A percentile compares a stretch with the other conserved stretches of the same genome.
phyloP scores from a whole-genome alignment of 2,329 filamentous ascomycete genomes.

The Ophiocordyceps camponoti-floridani region DNA sequence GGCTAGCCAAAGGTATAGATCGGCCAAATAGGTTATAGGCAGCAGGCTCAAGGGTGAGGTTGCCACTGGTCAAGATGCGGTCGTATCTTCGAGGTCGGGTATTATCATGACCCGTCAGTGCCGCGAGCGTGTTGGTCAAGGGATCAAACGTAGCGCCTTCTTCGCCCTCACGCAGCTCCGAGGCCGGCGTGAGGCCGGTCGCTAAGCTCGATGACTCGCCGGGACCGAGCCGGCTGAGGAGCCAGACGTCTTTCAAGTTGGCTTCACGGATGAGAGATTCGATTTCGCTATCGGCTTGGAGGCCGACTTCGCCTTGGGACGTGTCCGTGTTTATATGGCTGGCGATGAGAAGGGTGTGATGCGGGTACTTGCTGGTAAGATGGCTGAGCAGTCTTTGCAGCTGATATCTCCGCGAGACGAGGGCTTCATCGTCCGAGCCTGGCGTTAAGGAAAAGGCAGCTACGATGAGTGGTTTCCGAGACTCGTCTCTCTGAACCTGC shows the following conservation, averaged over 20 bases:
- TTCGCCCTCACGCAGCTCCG: slow-evolving; percentile 34
- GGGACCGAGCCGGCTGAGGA: slow-evolving; percentile 22
- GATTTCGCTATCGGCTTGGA: slow-evolving; percentile 12
- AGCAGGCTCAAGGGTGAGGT: slow-evolving; percentile 12
- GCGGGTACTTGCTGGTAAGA: background rate
- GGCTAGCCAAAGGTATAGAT: slow-evolving; percentile 18
- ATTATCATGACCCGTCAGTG: slow-evolving; percentile 22
- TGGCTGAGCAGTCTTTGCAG: background rate
- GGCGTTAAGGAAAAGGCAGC: background rate
- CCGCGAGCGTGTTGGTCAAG: slow-evolving; percentile 34
- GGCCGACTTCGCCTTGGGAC: background rate
- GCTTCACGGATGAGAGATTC: slow-evolving; percentile 25
- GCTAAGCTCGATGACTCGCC: slow-evolving; percentile 18
- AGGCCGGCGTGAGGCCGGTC: slow-evolving; percentile 8
- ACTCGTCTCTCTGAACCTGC: background rate
- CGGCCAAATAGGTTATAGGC: slow-evolving; percentile 41
- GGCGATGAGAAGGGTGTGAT: background rate
- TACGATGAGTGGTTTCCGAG: background rate
- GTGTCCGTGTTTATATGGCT: background rate
- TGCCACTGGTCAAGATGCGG: slow-evolving; percentile 35
- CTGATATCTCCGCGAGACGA: background rate
- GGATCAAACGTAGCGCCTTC: slow-evolving; percentile 50
- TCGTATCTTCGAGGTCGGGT: slow-evolving; percentile 40
- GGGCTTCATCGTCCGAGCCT: background rate
- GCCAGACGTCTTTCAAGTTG: slow-evolving; percentile 34